Percentiles rank a stretch among this genome's conserved stretches.
These are phyloP conservation scores for Podospora pseudocomata DNA, from an alignment of 495 filamentous ascomycete genomes.

Conservation along the genomic window DNA sequence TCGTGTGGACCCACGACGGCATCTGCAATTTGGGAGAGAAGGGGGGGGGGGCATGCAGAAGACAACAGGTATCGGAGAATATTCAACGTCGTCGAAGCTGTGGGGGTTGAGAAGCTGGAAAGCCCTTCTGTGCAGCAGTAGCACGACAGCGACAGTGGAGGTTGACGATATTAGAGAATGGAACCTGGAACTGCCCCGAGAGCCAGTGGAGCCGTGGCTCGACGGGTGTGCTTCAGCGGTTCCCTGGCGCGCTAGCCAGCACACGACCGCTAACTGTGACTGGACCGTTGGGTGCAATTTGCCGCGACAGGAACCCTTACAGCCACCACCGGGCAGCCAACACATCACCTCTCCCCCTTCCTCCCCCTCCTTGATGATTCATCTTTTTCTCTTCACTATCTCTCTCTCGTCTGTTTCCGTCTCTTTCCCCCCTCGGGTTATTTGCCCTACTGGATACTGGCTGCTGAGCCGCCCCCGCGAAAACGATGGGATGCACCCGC, in stretches of 20 bases:
- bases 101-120: background rate
- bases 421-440: too few relatives aligned
- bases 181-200: too few relatives aligned
- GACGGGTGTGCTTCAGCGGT: background rate
- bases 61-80: background rate
- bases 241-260: constrained; percentile 8
- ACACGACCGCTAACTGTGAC: background rate
- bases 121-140: background rate
- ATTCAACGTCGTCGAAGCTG: background rate
- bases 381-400: background rate
- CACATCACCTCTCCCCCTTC: background rate
- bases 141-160: too few relatives aligned
- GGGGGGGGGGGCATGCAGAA: background rate
- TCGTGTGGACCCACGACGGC: background rate
- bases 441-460: background rate
- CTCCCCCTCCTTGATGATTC: background rate
- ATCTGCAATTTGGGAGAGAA: background rate
- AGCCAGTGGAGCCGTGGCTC: constrained; percentile 1
- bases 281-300: background rate
- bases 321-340: background rate
- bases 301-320: background rate
- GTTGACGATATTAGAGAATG: too few relatives aligned
- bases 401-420: background rate
- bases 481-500: background rate
- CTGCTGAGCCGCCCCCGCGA: constrained; percentile 9